Base-by-base conservation (phyloP, 495 filamentous ascomycete genomes). In the Lasiosphaeria miniovina region DNA sequence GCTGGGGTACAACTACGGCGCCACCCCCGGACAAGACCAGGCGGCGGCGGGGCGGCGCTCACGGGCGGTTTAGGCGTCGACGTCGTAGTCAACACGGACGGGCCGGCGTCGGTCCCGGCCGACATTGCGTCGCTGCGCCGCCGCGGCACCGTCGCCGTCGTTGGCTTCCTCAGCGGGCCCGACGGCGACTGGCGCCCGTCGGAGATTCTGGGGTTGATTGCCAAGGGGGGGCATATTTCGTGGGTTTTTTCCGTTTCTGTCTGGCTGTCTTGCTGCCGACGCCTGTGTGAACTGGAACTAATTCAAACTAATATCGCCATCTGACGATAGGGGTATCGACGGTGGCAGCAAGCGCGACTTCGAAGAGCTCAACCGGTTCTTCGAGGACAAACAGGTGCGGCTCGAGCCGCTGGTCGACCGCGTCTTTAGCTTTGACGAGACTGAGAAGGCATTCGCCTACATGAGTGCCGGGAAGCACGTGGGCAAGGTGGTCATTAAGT, bases 371-470 rank as follows among this genome's bases (percentile, higher is more conserved):
- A 60, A 73, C 52, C 14, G 52, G 35, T 68, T 76, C 46, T 67
- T 68, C 45, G 67, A 68, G 45, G 65, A 70, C 57, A 65, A 72
- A 45, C 49, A 71, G 59, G 67, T 79, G 4, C 63, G 56, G n/a
- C 54, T 67, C 6, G 49, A 10, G 7, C 53, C 59, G 53, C 72
- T 75, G 36, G 70, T 78, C 34, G 64, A 77, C 33, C 61, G 61
- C 52, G 65, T 74, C 14, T 77, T 77, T 54, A 46, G n/a, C 33
- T 72, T 76, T 54, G 70, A 70, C 6, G 65, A 75, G 61, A 68
- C 69, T 6, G 70, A 70, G 61, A 71, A 74, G 52, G 81, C 73
- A 36, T 65, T 82, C 38, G 62, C 75, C 58, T 82, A 80, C 69
- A 54, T 83, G 53, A 74, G 63, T 38, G 62, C 61, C 4, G 75